Conservation (phyloP, 371 early-diverging fungal genomes). For the Massospora cicadina region DNA sequence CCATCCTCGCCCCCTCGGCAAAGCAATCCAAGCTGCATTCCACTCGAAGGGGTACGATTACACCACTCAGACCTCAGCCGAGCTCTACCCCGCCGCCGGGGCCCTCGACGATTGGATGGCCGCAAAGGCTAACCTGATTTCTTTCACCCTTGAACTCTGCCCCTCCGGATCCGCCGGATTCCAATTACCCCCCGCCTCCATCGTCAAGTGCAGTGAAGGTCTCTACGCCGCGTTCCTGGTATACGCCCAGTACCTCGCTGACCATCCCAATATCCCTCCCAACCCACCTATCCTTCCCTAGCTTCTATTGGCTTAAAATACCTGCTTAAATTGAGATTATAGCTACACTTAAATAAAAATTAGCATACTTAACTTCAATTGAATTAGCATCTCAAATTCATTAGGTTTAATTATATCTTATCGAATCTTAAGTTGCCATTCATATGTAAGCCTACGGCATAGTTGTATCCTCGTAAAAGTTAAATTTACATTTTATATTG, state of each 20-base stretch:
- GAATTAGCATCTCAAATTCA: no score
- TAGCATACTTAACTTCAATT: no score
- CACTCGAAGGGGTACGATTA: constrained; percentile 5
- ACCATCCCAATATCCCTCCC: constrained; percentile 2
- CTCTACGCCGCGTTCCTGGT: neutral
- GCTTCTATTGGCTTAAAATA: no score
- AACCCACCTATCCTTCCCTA: neutral
- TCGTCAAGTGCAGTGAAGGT: constrained; percentile 9
- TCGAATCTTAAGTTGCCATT: no score
- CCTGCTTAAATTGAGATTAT: no score
- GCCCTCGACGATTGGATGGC: constrained; percentile 11
- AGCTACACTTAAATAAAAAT: no score
- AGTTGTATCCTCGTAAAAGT: no score
- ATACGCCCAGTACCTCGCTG: constrained; percentile 1
- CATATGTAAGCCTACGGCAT: no score
- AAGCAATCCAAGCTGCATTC: neutral
- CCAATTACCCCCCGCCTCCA: constrained; percentile 6
- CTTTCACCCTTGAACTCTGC: constrained; percentile 8
- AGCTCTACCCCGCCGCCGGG: constrained; percentile 9
- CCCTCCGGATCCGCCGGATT: neutral
- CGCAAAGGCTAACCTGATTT: constrained; percentile 4
- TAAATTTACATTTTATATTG: no score
- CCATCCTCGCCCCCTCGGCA: constrained; percentile 5
- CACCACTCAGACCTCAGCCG: neutral
- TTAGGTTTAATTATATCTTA: no score